Conservation (phyloP, 2,329 filamentous ascomycete species). For the Phialophora verrucosa region DNA sequence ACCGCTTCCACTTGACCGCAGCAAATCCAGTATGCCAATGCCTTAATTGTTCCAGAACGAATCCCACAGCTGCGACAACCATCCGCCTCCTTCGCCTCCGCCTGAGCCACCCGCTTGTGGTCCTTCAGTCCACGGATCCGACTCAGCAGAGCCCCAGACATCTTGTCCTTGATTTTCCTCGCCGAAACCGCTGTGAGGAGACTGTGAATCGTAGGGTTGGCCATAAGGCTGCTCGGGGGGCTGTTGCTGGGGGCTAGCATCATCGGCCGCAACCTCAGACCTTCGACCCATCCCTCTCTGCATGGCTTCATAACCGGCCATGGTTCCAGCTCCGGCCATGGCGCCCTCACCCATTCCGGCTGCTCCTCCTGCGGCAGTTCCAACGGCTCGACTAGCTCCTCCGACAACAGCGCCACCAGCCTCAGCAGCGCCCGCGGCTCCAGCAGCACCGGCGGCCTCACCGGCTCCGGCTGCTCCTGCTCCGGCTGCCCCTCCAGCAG, state of each 20-base stretch:
- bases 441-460: slow-evolving; percentile 46
- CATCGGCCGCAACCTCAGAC: slow-evolving; percentile 29
- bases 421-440: slow-evolving; percentile 46
- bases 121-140: slow-evolving; percentile 42
- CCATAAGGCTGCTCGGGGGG: slow-evolving; percentile 23
- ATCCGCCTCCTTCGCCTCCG: slow-evolving; percentile 42
- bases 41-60: slow-evolving; percentile 28
- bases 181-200: slow-evolving; percentile 39
- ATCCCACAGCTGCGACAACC: slow-evolving; percentile 39
- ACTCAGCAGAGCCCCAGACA: slow-evolving; percentile 44
- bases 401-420: slow-evolving; percentile 43
- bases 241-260: slow-evolving; percentile 17
- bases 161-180: slow-evolving; percentile 40
- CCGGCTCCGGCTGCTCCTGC: slow-evolving; percentile 40
- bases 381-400: slow-evolving; percentile 40
- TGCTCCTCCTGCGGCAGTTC: slow-evolving; percentile 34
- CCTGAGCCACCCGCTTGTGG: slow-evolving; percentile 41
- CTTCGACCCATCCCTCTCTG: slow-evolving; percentile 55
- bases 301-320: slow-evolving; percentile 70
- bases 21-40: not conserved
- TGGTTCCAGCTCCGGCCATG: slow-evolving; percentile 60
- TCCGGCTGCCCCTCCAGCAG: slow-evolving; percentile 43
- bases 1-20: not conserved
- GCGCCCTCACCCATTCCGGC: slow-evolving; percentile 50
- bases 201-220: slow-evolving; percentile 40